Evolutionary conservation across 139 green algal species (phyloP).

Genomic region (Chlorella vulgaris): DNA sequence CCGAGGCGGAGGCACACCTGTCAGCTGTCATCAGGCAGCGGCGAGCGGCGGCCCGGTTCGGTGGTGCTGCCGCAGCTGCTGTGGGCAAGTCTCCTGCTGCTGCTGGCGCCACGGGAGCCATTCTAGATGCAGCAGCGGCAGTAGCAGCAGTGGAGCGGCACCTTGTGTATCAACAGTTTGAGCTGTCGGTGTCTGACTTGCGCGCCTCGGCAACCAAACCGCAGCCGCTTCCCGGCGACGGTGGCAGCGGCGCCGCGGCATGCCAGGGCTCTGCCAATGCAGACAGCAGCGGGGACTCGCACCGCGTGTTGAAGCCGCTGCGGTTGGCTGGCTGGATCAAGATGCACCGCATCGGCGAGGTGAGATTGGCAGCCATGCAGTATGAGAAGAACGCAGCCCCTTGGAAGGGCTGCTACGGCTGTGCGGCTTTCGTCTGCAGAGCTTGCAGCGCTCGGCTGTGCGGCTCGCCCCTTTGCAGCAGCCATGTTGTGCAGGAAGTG

Average conservation of each 20-base stretch:
- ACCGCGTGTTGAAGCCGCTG: conserved; percentile 28
- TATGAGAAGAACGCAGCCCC: not conserved
- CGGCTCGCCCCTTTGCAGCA: too few species aligned
- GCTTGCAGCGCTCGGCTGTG: too few species aligned
- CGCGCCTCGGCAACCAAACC: not conserved
- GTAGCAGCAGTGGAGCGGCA: conserved; percentile 27
- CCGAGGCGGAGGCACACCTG: conserved; percentile 9
- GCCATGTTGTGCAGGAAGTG: too few species aligned
- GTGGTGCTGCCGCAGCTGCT: not conserved
- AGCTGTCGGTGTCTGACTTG: conserved; percentile 14
- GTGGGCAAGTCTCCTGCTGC: not conserved
- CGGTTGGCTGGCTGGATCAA: not conserved
- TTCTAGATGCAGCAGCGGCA: conserved; percentile 7
- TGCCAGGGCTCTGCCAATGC: not conserved
- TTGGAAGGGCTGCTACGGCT: too few species aligned
- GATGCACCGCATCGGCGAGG: conserved; percentile 35
- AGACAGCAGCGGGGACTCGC: not conserved
- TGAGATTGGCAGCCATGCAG: too few species aligned
- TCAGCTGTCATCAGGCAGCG: conserved; percentile 25
- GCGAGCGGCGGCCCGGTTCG: not conserved
- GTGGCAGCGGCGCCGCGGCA: not conserved
- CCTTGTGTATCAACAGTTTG: conserved; percentile 34
- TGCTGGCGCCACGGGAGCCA: not conserved
- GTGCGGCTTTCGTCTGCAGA: too few species aligned
- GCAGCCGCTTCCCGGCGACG: not conserved